Evolutionary conservation across 2,329 filamentous ascomycete genomes (phyloP).

Genomic region (Claviceps arundinis): DNA sequence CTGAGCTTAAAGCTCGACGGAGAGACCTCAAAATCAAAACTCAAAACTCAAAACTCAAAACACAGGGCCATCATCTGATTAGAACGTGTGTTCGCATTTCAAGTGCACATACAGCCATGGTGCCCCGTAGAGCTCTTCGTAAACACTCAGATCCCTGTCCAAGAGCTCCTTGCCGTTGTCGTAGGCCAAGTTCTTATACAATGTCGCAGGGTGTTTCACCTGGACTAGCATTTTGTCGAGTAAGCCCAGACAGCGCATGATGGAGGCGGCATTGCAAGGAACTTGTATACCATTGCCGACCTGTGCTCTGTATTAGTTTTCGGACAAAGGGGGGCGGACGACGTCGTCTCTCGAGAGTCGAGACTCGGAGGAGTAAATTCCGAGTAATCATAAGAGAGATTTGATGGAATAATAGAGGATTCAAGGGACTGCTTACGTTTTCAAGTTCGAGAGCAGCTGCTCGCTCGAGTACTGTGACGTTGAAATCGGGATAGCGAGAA

Average conservation of each 20-base stretch:
- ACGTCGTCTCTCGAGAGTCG: no score
- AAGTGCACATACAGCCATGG: conserved; percentile 9
- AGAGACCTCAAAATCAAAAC: background rate
- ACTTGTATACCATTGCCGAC: conserved; percentile 10
- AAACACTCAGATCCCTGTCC: conserved; percentile 5
- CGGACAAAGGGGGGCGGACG: background rate
- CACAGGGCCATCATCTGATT: background rate
- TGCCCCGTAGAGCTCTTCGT: conserved; percentile 8
- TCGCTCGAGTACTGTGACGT: conserved; percentile 8
- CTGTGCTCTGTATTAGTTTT: conserved; percentile 1
- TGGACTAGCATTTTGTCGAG: conserved; percentile 6
- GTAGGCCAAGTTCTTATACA: background rate
- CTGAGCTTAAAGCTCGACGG: background rate
- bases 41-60: background rate
- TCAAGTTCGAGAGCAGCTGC: background rate
- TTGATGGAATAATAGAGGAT: background rate
- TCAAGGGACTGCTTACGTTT: background rate
- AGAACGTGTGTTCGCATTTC: no score
- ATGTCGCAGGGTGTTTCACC: background rate
- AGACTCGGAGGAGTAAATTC: no score
- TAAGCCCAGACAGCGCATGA: conserved; percentile 8
- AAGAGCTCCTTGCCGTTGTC: conserved; percentile 2
- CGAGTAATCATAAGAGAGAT: background rate
- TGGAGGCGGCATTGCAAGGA: conserved; percentile 9
- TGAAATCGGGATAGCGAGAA: conserved; percentile 1